Base-by-base conservation (phyloP, 768 basidiomycete genomes). In the Trametes gibbosa region DNA sequence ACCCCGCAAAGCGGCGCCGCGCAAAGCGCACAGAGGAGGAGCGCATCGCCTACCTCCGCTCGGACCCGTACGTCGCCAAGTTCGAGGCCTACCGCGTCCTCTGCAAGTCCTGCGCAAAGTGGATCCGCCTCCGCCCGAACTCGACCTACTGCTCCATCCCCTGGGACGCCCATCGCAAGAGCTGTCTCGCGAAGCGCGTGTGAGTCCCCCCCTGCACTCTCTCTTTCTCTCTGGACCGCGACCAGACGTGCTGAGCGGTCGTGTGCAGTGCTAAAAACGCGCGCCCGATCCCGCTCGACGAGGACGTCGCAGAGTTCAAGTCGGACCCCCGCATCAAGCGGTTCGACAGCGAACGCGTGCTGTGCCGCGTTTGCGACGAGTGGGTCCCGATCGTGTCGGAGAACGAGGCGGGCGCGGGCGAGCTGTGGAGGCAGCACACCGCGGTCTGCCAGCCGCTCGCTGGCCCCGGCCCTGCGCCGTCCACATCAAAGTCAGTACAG, bases 101-200 rank as follows among this genome's bases (percentile, higher is more conserved):
- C 10, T 91, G 90, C 71, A 86, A 84, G 46, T 84, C 81, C 5
- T 92, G 90, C 73, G 85, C 90, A 71, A 91, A 90, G 69, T 92
- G 90, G 90, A 90, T 92, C 62, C 80, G 90, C 16, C 77, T 92
- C n/a, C 80, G 90, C 8, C 89, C 89, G 43, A 92, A 92, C 70
- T 91, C 89, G 53, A 91, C 89, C 0, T 92, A 90, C 66, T 92
- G 90, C 67, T 87, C 85, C n/a, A 91, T 92, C 53, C 90, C 90
- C 0, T 92, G 90, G 90, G 89, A 91, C 68, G 89, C 90, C 3
- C 90, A 92, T 67, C 77, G 90, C 41, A 91, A 90, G 75, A 89
- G 87, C 68, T 91, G 89, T 72, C 73, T 92, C 46, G 84, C 87
- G 1, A 90, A 89, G 75, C 88, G 89, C 71, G 80, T 84, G 89